phyloP scores from a whole-genome alignment of 2,329 filamentous ascomycete species.

The Ophiostoma tasmaniense region DNA sequence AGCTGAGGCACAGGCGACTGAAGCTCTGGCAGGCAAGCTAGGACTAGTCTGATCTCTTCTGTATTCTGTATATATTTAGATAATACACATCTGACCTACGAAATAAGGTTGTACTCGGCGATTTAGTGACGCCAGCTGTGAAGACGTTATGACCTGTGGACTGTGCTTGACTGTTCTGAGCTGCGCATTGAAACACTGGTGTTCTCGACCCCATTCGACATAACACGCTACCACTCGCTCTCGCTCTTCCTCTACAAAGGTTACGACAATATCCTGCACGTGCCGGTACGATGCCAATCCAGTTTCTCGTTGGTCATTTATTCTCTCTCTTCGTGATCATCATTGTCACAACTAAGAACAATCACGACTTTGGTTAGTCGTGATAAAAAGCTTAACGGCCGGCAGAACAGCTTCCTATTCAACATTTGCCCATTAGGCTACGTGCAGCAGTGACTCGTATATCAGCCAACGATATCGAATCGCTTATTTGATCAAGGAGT shows the following conservation, averaged over 20 bases:
- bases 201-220: neutral
- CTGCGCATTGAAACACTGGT: neutral
- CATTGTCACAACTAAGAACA: no score
- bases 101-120: neutral
- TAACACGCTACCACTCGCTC: neutral
- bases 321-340: no score
- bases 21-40: conserved; percentile 25
- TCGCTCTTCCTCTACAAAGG: neutral
- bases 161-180: neutral
- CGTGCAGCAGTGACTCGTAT: neutral
- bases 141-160: neutral
- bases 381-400: neutral
- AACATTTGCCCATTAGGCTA: neutral
- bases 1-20: conserved; percentile 41
- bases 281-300: neutral
- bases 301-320: neutral
- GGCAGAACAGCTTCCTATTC: neutral
- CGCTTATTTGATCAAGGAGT: neutral
- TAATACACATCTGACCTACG: neutral
- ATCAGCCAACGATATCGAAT: neutral
- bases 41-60: neutral
- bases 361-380: neutral
- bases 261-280: neutral
- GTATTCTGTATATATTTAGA: neutral
- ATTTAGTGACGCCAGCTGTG: neutral